A percentile compares a stretch with the other conserved stretches of the same genome.
phyloP scores from a whole-genome alignment of 306 rosid genomes.

The Benincasa hispida region DNA sequence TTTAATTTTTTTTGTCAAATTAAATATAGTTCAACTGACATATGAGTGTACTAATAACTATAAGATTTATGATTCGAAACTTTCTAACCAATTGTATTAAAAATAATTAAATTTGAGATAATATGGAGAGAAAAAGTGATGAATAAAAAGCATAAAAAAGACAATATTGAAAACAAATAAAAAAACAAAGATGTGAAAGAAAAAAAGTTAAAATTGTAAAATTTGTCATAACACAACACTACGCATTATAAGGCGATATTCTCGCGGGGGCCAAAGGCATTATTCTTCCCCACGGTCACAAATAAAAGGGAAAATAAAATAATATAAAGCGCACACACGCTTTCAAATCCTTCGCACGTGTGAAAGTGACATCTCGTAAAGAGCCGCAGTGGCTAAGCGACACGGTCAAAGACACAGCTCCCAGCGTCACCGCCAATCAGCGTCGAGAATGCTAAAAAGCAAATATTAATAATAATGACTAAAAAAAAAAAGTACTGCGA shows the following conservation, averaged over 20 bases:
- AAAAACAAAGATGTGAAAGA: background rate
- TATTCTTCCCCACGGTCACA: background rate
- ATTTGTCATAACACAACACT: background rate
- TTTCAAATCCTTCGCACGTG: conserved; percentile 29
- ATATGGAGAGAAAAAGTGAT: background rate
- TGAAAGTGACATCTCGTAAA: conserved; percentile 18
- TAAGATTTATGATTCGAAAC: too few relatives aligned
- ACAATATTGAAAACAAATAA: background rate
- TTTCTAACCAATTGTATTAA: too few relatives aligned
- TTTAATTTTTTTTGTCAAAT: too few relatives aligned
- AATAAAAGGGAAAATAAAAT: background rate
- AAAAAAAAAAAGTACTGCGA: background rate
- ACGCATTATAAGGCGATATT: conserved; percentile 11
- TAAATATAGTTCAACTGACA: too few relatives aligned
- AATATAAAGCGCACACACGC: background rate
- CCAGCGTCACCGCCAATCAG: conserved; percentile 20
- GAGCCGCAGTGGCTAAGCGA: conserved; percentile 20
- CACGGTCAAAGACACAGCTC: conserved; percentile 20
- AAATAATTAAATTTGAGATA: too few relatives aligned
- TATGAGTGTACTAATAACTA: too few relatives aligned
- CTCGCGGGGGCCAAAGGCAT: conserved; percentile 7
- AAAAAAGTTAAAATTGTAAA: background rate
- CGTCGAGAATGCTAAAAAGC: background rate
- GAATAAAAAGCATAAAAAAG: background rate
- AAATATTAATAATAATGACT: background rate